A percentile compares a stretch with the other conserved stretches of the same genome.
phyloP scores from a whole-genome alignment of 2,329 filamentous ascomycete genomes.

The Aspergillus sp. region DNA sequence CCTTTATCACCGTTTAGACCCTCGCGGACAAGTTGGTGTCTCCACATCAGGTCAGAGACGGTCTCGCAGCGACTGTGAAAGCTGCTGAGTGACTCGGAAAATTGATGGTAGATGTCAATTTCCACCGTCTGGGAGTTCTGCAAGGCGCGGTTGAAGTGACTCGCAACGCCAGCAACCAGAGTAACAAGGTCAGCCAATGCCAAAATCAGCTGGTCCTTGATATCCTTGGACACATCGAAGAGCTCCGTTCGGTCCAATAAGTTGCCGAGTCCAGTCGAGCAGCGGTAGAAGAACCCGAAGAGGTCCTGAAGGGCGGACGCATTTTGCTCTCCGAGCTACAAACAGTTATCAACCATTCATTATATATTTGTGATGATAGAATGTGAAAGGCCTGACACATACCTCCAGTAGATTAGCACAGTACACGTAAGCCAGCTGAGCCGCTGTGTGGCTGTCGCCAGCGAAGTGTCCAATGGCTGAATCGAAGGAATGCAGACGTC shows the following conservation, averaged over 20 bases:
- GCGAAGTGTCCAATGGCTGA: constrained; percentile 38
- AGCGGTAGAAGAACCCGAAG: constrained; percentile 56
- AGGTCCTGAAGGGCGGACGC: constrained; percentile 51
- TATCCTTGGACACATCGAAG: constrained; percentile 49
- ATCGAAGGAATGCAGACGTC: constrained; percentile 41
- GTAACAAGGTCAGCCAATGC: constrained; percentile 42
- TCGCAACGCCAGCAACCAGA: constrained; percentile 33
- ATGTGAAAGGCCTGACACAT: constrained; percentile 15
- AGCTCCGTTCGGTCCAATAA: constrained; percentile 51
- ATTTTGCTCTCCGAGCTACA: constrained; percentile 51
- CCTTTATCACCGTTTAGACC: constrained; percentile 33
- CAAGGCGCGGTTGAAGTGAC: constrained; percentile 39
- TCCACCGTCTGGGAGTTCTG: constrained; percentile 29
- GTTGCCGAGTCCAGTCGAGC: constrained; percentile 44
- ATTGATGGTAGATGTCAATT: constrained; percentile 42
- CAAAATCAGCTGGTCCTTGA: constrained; percentile 49
- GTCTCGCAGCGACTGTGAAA: constrained; percentile 39
- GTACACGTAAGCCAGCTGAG: constrained; percentile 53
- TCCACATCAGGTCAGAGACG: constrained; percentile 45
- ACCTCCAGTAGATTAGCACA: constrained; percentile 53
- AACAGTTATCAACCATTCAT: not conserved
- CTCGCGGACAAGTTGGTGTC: constrained; percentile 38
- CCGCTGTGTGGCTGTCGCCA: constrained; percentile 43
- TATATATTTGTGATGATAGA: too few species aligned
- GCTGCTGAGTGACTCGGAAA: constrained; percentile 37